Percentiles rank a stretch among this genome's conserved stretches.
phyloP scores from a whole-genome alignment of 2,329 filamentous ascomycete species.

The Penicillium sp. region DNA sequence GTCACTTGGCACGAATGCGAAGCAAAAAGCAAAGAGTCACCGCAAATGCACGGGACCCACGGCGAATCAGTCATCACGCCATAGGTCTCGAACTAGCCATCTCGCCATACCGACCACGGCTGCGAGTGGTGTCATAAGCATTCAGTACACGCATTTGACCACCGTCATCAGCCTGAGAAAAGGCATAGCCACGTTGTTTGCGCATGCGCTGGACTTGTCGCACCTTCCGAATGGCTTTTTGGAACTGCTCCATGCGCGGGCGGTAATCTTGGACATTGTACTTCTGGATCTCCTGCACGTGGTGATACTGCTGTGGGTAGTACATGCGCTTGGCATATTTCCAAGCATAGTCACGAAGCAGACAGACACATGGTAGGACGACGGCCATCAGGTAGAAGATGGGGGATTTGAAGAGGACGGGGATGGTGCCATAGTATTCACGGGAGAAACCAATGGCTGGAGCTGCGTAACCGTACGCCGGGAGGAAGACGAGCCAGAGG shows the following conservation, averaged over 20 bases:
- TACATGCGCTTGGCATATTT: constrained; percentile 99
- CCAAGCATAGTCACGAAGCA: constrained; percentile 89
- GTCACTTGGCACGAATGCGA: constrained; percentile 17
- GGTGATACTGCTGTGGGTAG: constrained; percentile 90
- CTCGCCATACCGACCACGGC: constrained; percentile 90
- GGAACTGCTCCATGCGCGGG: constrained; percentile 98
- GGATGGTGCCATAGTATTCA: constrained; percentile 84
- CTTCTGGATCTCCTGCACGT: constrained; percentile 99
- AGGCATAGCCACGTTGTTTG: constrained; percentile 97
- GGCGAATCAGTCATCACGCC: constrained; percentile 28
- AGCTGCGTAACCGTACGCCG: constrained; percentile 81
- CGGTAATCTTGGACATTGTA: constrained; percentile 99
- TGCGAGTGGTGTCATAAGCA: constrained; percentile 94
- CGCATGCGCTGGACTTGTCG: constrained; percentile 98
- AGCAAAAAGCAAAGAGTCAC: constrained; percentile 7
- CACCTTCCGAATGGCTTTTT: constrained; percentile 98
- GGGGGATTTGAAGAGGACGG: constrained; percentile 75
- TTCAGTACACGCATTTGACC: constrained; percentile 87
- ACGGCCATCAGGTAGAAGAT: constrained; percentile 91
- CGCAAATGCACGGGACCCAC: constrained; percentile 1
- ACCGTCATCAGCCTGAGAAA: constrained; percentile 94
- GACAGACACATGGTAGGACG: constrained; percentile 75
- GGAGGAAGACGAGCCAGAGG: constrained; percentile 89
- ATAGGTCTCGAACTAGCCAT: constrained; percentile 68
- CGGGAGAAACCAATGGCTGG: constrained; percentile 77